Percentiles rank a stretch among this genome's conserved stretches.
These are phyloP conservation scores for Cutaneotrichosporon sp. DNA, from an alignment of 1,284 basidiomycete species.

Conservation along the genomic window DNA sequence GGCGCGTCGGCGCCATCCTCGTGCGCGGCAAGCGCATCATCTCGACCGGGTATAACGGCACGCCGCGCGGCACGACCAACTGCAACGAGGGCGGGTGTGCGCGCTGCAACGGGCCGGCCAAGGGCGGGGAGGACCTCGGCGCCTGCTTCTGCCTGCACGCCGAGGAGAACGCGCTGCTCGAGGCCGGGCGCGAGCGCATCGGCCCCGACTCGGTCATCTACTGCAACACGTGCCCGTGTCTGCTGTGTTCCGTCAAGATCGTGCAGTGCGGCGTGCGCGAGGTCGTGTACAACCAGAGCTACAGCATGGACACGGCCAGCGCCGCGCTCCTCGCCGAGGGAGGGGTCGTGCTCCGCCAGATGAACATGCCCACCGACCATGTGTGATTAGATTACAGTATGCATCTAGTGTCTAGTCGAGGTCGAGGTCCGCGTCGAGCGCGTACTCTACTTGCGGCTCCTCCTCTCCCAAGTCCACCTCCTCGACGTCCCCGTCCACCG, in stretches of 20 bases:
- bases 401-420: conserved; percentile 2
- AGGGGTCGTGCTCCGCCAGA: conserved; percentile 72
- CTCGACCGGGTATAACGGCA: conserved; percentile 98
- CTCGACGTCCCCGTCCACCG: background rate
- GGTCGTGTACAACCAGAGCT: conserved; percentile 94
- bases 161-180: conserved; percentile 95
- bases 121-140: conserved; percentile 62
- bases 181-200: conserved; percentile 83
- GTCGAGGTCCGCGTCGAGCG: conserved; percentile 3
- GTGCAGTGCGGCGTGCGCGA: conserved; percentile 84
- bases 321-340: conserved; percentile 74
- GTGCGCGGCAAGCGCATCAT: conserved; percentile 81
- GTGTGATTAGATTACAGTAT: background rate
- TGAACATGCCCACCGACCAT: conserved; percentile 38
- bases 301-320: conserved; percentile 90
- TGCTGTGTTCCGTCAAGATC: conserved; percentile 95
- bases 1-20: conserved; percentile 88
- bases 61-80: conserved; percentile 82
- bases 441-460: background rate
- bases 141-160: conserved; percentile 96
- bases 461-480: background rate
- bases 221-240: conserved; percentile 87
- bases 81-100: conserved; percentile 85
- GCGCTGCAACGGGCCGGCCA: conserved; percentile 68
- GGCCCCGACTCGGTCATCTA: conserved; percentile 84